Evolutionary conservation across 768 basidiomycete genomes (phyloP), one percentile per base, ranked within the genome.

Genomic region (Naematelia aurantialba): DNA sequence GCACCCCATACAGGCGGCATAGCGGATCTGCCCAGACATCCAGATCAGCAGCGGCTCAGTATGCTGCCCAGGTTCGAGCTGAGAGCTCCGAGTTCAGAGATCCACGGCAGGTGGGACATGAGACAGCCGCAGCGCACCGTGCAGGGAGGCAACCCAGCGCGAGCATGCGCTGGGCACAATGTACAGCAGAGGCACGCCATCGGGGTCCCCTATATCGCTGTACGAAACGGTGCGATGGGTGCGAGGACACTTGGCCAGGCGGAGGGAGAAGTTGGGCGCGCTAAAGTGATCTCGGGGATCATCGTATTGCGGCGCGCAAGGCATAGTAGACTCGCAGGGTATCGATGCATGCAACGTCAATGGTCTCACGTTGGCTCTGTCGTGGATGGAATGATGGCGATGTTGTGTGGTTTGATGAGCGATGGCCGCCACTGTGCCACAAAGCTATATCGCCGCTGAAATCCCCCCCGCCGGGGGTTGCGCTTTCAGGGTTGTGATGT

Each of bases 121-220:
- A 46, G 22, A 14, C 1, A 27, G 8, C 17, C 48, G 13, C n/a
- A 39, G 27, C 66, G 49, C 29, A 72, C 70, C 70, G 55, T 69
- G 68, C 3, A 66, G 55, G 1, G 68, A 65, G 8, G 62, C 72
- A 5, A 71, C 53, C 72, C 72, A 74, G 51, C 72, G 51, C 5
- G 62, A 59, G 42, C 69, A 68, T 3, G 66, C 72, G 58, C 65
- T 67, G 0, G 72, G 72, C 17, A 74, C 21, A 10, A 74, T 21
- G 46, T 58, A 69, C 22, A 74, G 44, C 3, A 74, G 26, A 10
- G 68, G 68, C 24, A 69, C 56, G 1, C 72, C 72, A 12, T 65
- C 47, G 19, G 66, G 68, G 59, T 69, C 70, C 12, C 72, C 72
- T 19, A 67, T 61, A 51, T 74, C 70, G 17, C 52, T 30, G 52